Evolutionary conservation across 768 basidiomycete species (phyloP).

Genomic region (Suillus lakei): DNA sequence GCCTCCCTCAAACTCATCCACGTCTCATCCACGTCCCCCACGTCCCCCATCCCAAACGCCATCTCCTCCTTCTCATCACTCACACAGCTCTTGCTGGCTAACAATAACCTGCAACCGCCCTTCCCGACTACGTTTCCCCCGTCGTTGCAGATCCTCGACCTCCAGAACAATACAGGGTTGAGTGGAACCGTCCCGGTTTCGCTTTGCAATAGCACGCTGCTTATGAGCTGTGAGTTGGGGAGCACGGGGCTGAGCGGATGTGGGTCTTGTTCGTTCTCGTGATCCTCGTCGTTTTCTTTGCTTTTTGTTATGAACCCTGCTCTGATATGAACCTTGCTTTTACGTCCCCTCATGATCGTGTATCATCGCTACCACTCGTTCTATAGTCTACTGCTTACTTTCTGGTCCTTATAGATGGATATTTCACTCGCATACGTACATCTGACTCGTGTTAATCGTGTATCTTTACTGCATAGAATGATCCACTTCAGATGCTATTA

Average conservation of each 20-base stretch:
- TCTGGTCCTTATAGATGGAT: too few species aligned
- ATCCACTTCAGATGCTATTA: too few species aligned
- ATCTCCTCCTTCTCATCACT: constrained; percentile 41
- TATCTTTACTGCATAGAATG: too few species aligned
- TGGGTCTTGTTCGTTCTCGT: constrained; percentile 8
- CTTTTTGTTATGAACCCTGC: not conserved
- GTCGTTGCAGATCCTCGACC: constrained; percentile 37
- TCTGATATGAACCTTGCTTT: not conserved
- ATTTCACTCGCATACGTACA: too few species aligned
- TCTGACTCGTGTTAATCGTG: too few species aligned
- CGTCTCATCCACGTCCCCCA: constrained; percentile 44
- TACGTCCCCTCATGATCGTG: not conserved
- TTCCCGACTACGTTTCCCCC: constrained; percentile 41
- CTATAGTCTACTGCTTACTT: too few species aligned
- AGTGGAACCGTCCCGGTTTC: constrained; percentile 33
- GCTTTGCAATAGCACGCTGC: constrained; percentile 30
- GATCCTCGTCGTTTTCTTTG: not conserved
- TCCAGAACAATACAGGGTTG: constrained; percentile 44
- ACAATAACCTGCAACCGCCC: constrained; percentile 41
- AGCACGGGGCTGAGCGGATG: constrained; percentile 11
- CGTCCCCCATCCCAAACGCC: constrained; percentile 39
- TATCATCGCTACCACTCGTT: too few species aligned
- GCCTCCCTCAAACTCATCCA: constrained; percentile 42
- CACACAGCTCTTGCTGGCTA: constrained; percentile 42
- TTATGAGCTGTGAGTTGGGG: constrained; percentile 28